Evolutionary conservation across 495 filamentous ascomycete genomes (phyloP).

Genomic region (Xylaria cubensis): DNA sequence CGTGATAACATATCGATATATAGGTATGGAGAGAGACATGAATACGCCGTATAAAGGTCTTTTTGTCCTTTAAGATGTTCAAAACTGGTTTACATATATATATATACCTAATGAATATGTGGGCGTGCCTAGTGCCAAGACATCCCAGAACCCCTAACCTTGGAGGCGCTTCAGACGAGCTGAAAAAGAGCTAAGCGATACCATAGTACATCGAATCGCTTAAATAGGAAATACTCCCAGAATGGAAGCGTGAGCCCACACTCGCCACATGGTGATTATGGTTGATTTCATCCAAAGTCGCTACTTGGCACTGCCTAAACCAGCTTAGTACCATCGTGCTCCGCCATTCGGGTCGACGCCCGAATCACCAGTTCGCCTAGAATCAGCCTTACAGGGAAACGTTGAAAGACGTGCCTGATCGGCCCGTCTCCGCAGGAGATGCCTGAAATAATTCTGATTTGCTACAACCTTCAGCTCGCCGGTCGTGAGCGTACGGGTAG

Average conservation of each 20-base stretch:
- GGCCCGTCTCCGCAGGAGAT: background rate
- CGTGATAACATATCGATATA: background rate
- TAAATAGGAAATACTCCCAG: conserved; percentile 11
- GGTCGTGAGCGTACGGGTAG: background rate
- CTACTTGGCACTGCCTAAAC: background rate
- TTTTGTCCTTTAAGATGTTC: background rate
- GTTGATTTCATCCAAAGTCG: background rate
- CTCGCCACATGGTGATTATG: no score
- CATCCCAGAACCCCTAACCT: background rate
- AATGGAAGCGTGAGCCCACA: background rate
- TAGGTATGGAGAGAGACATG: background rate
- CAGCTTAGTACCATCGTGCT: conserved; percentile 10
- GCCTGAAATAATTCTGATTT: background rate
- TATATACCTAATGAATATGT: background rate
- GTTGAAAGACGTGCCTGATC: background rate
- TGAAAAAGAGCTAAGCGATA: background rate
- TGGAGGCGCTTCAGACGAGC: background rate
- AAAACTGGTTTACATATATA: background rate
- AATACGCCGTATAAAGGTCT: conserved; percentile 9
- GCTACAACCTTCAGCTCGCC: background rate
- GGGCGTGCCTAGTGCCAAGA: background rate
- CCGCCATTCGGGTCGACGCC: conserved; percentile 8
- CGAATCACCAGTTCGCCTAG: background rate
- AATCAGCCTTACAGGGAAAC: background rate
- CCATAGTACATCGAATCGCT: conserved; percentile 1